Conservation (phyloP, 192 early-diverging fungal species). For the Pilaira anomala region DNA sequence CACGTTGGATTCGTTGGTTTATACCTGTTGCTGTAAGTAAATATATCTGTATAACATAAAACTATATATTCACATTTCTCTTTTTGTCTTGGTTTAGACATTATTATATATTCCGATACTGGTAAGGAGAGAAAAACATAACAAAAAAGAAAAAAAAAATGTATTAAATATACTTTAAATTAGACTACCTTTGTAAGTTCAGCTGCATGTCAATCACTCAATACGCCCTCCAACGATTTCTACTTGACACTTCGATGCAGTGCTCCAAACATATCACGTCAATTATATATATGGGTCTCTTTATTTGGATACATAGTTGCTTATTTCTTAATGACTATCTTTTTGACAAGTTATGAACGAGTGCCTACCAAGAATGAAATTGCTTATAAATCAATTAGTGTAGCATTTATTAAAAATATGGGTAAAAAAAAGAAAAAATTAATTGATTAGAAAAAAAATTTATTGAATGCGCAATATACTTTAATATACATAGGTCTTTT, state of each 20-base stretch:
- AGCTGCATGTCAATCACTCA: slow-evolving; percentile 40
- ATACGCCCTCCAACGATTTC: slow-evolving; percentile 25
- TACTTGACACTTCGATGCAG: slow-evolving; percentile 41
- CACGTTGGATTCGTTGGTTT: slow-evolving; percentile 49
- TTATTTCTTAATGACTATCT: slow-evolving; percentile 63
- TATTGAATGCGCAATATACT: neutral
- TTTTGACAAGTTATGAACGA: slow-evolving; percentile 70
- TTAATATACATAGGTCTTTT: slow-evolving; percentile 45
- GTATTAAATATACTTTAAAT: neutral
- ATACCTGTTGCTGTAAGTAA: slow-evolving; percentile 20
- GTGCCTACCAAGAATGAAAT: slow-evolving; percentile 68
- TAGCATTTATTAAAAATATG: slow-evolving; percentile 75
- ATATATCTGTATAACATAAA: neutral
- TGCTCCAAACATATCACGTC: slow-evolving; percentile 47
- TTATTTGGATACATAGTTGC: slow-evolving; percentile 60
- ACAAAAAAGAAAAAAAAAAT: neutral
- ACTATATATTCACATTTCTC: neutral
- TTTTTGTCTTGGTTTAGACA: slow-evolving; percentile 32
- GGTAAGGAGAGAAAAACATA: slow-evolving; percentile 15
- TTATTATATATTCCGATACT: slow-evolving; percentile 44
- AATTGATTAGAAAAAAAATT: neutral
- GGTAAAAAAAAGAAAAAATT: slow-evolving; percentile 28
- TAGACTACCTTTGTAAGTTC: slow-evolving; percentile 42
- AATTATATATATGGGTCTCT: slow-evolving; percentile 57
- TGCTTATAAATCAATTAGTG: slow-evolving; percentile 65